Evolutionary conservation across 805 yeast species (phyloP), one percentile per base, ranked within the genome.

Genomic region (Suhomyces kilbournensis): DNA sequence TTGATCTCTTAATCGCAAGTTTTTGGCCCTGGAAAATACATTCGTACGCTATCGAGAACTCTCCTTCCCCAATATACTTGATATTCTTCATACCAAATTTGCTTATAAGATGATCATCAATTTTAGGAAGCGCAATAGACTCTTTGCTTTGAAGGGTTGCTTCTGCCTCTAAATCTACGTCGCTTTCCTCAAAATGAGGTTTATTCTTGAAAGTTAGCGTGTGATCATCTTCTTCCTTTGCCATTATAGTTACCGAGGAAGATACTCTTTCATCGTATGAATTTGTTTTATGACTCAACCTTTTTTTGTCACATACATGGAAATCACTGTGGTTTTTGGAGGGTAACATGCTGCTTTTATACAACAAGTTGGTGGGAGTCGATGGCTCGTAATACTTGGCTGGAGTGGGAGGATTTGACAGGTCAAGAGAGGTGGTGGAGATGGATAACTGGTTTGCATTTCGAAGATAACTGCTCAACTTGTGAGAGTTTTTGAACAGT

Each of bases 1-100:
- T 90, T 25, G 94, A 83, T 53, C 96, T 78, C 69, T 94, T 94
- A 49, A 94, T 94, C 0, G 98, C 98, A 67, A 84, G 90, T 61
- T 81, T 84, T 46, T 80, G 78, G 49, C 78, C 76, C 54, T 84
- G 84, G 62, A 84, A 87, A 14, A 83, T 77, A 43, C 93, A 93
- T 56, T 88, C 88, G 68, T 84, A 94, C 15, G 96, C 99, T 20
- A 83, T 76, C 2, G 97, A 90, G 63, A 94, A 94, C 67, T 90
- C 96, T 22, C 99, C 98, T 34, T 80, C 75, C 2, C 97, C 97
- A 20, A 93, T 72, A 44, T 85, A 70, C 44, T 78, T 77, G 44
- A 93, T 92, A 56, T 86, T 84, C 20, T 65, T 62, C 55, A 60
- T 57, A 1, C 85, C 86, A 67, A 83, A 84, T 59, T 76, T 74